Base-by-base conservation (phyloP, 2,329 filamentous ascomycete species). In the Hawksworthiomyces lignivorus region DNA sequence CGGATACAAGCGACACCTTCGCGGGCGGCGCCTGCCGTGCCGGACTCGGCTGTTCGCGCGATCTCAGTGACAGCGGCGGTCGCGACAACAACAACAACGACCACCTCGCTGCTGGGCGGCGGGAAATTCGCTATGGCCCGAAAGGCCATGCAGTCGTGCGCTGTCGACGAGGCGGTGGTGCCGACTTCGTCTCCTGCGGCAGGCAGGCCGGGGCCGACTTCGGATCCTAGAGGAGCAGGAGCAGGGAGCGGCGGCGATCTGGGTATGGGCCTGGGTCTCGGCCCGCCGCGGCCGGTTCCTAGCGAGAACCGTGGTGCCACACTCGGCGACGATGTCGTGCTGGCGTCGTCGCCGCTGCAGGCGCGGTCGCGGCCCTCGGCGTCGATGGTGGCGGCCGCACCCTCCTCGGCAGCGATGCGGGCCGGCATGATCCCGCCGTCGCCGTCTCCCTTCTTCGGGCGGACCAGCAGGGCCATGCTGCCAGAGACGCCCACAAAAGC, bases 401-500 rank as follows among this genome's bases (percentile, higher is more conserved):
- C 40, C 31, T 12, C 7, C 19, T 12, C 27, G 9, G 41, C 29
- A 3, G 37, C 28, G 24, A 26, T 26, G 24, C 24, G 12, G 24
- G 8, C 8, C 24, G n/a, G 3, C 8, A 26, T 4, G 8, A 2
- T 26, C 24, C 24, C 8, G 8, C 8, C 24, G 24, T 8, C 24
- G 8, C 24, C 8, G 24, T 12, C 2, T 26, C 24, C 8, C 8
- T 12, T 8, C 3, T 26, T 26, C 3, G 24, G 24, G 24, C 3
- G 24, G 20, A 20, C 30, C 28, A 27, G 19, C 29, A 20, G 26
- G 8, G 18, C 39, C 14, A 28, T 32, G 15, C 15, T 60, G 2
- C 54, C 58, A 15, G 54, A 52, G 44, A 60, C 57, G 7, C 57
- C 56, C 5, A 37, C 54, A 4, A 54, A 55, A 24, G 35, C 44